phyloP scores from a whole-genome alignment of 2,329 filamentous ascomycete genomes.

The Plectosphaerella sp. region DNA sequence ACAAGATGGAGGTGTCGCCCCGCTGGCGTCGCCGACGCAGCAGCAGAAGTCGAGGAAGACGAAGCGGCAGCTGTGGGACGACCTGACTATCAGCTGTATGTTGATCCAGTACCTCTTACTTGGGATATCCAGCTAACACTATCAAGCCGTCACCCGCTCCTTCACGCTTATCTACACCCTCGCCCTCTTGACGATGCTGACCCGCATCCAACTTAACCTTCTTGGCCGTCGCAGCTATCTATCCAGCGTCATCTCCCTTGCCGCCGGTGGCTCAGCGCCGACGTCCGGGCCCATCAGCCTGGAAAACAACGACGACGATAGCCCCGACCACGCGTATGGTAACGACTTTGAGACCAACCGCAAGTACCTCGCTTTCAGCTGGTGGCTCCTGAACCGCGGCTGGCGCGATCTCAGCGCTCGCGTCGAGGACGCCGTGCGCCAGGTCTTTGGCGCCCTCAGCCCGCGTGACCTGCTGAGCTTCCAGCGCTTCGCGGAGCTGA shows the following conservation, averaged over 20 bases:
- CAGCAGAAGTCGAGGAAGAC: constrained; percentile 60
- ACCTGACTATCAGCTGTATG: constrained; percentile 91
- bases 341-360: constrained; percentile 96
- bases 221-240: constrained; percentile 93
- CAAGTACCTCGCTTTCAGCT: constrained; percentile 92
- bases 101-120: constrained; percentile 10
- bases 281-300: constrained; percentile 63
- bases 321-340: constrained; percentile 74
- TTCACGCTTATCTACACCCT: constrained; percentile 92
- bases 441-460: constrained; percentile 85
- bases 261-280: constrained; percentile 67
- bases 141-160: constrained; percentile 76
- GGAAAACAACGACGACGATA: constrained; percentile 90
- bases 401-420: constrained; percentile 79
- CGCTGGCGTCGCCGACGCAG: background rate
- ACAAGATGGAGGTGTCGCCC: constrained; percentile 10
- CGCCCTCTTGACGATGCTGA: constrained; percentile 83
- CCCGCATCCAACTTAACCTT: constrained; percentile 92
- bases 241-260: constrained; percentile 88
- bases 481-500: constrained; percentile 73
- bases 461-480: constrained; percentile 85
- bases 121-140: background rate
- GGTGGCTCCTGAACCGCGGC: constrained; percentile 92
- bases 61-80: constrained; percentile 94
- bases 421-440: constrained; percentile 80